These are phyloP conservation scores for Pseudonitzschia delicatissima DNA, from an alignment of 108 stramenopile genomes.

Conservation along the genomic window DNA sequence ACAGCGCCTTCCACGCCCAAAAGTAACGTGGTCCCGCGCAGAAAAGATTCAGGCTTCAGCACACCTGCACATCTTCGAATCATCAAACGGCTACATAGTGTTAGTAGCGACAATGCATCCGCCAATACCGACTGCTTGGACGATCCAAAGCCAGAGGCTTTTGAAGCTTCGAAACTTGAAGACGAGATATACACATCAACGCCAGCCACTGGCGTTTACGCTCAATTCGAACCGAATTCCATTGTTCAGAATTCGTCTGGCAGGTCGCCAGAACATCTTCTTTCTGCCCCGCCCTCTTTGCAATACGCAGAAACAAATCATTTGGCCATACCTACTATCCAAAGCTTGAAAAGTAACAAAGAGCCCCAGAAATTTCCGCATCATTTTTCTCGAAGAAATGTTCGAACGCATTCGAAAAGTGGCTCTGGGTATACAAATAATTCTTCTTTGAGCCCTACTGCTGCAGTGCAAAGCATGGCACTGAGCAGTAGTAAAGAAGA, in stretches of 20 bases:
- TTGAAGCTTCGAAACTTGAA: background rate
- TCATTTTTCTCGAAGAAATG: background rate
- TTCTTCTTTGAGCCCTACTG: background rate
- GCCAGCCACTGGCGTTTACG: background rate
- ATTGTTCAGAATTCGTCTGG: constrained; percentile 8
- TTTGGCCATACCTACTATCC: constrained; percentile 4
- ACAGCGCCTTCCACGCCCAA: constrained; percentile 3
- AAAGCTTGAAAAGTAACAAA: background rate
- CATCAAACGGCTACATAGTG: constrained; percentile 10
- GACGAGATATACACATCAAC: constrained; percentile 1
- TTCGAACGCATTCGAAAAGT: background rate
- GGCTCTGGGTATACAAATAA: background rate
- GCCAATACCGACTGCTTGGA: background rate
- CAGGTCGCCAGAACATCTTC: background rate
- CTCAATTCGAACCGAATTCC: constrained; percentile 9
- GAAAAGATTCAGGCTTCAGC: constrained; percentile 10
- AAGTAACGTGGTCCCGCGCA: background rate
- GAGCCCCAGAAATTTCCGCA: background rate
- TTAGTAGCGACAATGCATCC: background rate
- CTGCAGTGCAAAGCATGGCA: background rate
- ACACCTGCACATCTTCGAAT: constrained; percentile 13
- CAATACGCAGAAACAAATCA: background rate
- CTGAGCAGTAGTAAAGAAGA: background rate
- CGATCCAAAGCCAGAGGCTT: background rate
- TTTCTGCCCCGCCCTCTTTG: background rate